Evolutionary conservation across 2,329 filamentous ascomycete genomes (phyloP).

Genomic region (Hypoxylon sp.): DNA sequence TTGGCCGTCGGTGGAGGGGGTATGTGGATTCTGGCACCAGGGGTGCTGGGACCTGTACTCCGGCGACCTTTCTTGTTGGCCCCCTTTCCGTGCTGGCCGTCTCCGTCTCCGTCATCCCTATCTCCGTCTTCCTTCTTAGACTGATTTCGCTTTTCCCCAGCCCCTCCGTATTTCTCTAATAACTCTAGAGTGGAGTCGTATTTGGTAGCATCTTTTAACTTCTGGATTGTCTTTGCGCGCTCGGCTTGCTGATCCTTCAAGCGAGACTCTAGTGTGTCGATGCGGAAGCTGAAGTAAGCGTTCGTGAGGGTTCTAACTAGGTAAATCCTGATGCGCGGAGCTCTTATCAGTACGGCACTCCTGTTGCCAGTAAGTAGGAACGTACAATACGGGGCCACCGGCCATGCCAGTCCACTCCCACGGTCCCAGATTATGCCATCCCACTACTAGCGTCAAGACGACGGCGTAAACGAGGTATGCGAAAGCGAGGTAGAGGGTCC

Average conservation of each 20-base stretch:
- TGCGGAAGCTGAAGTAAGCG: conserved; percentile 84
- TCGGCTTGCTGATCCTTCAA: conserved; percentile 84
- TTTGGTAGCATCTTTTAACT: conserved; percentile 93
- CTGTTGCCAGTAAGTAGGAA: conserved; percentile 15
- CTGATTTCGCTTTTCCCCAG: conserved; percentile 65
- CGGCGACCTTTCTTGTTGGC: conserved; percentile 51
- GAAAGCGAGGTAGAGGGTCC: conserved; percentile 91
- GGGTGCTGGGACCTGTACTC: conserved; percentile 43
- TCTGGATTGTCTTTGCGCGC: conserved; percentile 89
- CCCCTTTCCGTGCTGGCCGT: conserved; percentile 46
- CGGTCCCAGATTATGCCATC: conserved; percentile 82
- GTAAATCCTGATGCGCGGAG: conserved; percentile 76
- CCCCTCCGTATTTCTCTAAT: conserved; percentile 91
- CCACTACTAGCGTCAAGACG: conserved; percentile 86
- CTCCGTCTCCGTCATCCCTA: conserved; percentile 44
- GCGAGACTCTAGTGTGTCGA: conserved; percentile 76
- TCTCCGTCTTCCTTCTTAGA: conserved; percentile 49
- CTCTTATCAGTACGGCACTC: conserved; percentile 28
- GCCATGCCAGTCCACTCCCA: conserved; percentile 84
- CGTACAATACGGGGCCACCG: conserved; percentile 83
- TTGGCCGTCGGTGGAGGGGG: conserved; percentile 75
- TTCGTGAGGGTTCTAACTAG: conserved; percentile 76
- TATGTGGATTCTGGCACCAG: conserved; percentile 62
- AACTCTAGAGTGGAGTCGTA: conserved; percentile 95
- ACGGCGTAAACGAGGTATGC: conserved; percentile 90